Evolutionary conservation across 2,329 filamentous ascomycete species (phyloP), one percentile per base, ranked within the genome.

Genomic region (Cercospora sojina): DNA sequence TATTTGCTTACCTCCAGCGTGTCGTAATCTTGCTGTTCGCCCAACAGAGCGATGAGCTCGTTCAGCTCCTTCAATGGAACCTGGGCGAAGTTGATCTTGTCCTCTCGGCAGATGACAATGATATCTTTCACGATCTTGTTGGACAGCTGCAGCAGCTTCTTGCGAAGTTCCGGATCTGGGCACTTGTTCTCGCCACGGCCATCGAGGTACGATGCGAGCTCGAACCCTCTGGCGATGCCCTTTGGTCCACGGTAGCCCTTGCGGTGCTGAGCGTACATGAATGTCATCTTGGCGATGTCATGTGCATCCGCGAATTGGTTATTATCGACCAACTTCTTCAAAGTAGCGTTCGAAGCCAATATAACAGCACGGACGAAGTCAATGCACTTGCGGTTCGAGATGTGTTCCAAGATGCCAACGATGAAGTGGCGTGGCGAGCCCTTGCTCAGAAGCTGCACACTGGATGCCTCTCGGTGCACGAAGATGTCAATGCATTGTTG

Each of bases 21-120:
- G 20, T 75, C 73, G 66, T 79, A 83, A 71, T 84, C 82, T 64
- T 78, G 72, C 65, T 84, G 82, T 25, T 81, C 79, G 31, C 83
- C 83, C 1, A 86, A 77, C 3, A 85, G 75, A 9, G 78, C 78
- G 29, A 83, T 77, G 1, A 85, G 76, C 7, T 80, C 79, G 18
- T 79, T 79, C 0, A 85, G 74, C 41, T 84, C 82, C 32, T 79
- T 76, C 60, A 83, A 79, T 20, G 77, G 76, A 16, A 85, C 70
- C 9, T 79, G 77, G 13, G 79, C 74, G 47, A 84, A 77, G 65
- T 83, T 80, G 51, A 85, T 78, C 18, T 83, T 75, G 18, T 78
- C 73, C 3, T 79, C 76, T 55, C 75, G 77, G 69, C 83, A 80
- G 7, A 80, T 80, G 7, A 74, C 70, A 6, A 85, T 75, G 0